Evolutionary conservation across 306 rosid species (phyloP).

Genomic region (Castanea mollissima): DNA sequence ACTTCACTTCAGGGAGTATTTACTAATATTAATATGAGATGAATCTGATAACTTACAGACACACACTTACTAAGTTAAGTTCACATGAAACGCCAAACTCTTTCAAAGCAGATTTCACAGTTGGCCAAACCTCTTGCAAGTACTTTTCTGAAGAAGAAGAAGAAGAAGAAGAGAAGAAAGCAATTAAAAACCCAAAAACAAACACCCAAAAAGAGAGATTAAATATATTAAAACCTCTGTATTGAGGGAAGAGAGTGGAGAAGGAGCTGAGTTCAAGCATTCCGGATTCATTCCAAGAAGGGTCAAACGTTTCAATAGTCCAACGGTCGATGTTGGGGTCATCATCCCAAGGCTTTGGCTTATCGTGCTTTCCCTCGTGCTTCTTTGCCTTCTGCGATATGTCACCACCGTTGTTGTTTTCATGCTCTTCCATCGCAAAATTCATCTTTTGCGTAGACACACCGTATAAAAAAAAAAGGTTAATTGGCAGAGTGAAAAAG

Average conservation of each 20-base stretch:
- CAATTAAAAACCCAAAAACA: background rate
- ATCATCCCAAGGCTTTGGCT: conserved; percentile 97
- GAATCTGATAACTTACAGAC: background rate
- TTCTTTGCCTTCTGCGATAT: conserved; percentile 23
- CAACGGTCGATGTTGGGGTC: conserved; percentile 87
- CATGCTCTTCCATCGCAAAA: background rate
- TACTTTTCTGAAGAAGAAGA: conserved; percentile 47
- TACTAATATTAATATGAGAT: background rate
- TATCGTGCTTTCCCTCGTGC: conserved; percentile 85
- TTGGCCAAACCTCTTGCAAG: conserved; percentile 75
- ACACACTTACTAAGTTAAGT: conserved; percentile 58
- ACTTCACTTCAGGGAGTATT: background rate
- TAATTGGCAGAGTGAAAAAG: too few relatives aligned
- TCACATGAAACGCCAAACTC: conserved; percentile 56
- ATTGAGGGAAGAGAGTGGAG: conserved; percentile 87
- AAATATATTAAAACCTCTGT: conserved; percentile 32
- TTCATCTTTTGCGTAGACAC: background rate
- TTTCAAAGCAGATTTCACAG: conserved; percentile 59
- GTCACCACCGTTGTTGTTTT: background rate
- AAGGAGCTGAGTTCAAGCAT: conserved; percentile 84
- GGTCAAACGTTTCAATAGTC: conserved; percentile 74
- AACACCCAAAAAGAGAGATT: background rate
- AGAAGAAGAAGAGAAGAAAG: conserved; percentile 1
- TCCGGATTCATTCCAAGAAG: conserved; percentile 88
- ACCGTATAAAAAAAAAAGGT: too few relatives aligned